These are phyloP conservation scores for Solanum stenotomum DNA, from an alignment of 257 asterid genomes.

Conservation along the genomic window DNA sequence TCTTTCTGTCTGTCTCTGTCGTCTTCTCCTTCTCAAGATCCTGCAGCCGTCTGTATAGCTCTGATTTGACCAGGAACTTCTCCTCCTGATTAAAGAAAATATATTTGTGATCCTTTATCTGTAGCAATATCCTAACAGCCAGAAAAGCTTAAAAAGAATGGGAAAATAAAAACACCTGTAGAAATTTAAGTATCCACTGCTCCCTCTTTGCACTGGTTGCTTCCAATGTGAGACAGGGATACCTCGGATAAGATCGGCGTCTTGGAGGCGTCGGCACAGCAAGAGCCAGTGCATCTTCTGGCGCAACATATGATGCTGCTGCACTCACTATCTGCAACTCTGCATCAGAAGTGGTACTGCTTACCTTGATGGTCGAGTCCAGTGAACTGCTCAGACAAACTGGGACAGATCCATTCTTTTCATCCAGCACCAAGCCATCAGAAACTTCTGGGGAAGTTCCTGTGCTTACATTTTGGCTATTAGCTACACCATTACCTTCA, in stretches of 20 bases:
- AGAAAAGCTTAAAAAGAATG: slow-evolving; percentile 5
- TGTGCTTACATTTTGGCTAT: not conserved
- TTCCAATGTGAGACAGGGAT: slow-evolving; percentile 48
- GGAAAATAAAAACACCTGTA: slow-evolving; percentile 54
- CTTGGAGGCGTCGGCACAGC: slow-evolving; percentile 32
- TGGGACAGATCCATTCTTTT: slow-evolving; percentile 20
- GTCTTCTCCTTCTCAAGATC: slow-evolving; percentile 57
- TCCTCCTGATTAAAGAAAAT: slow-evolving; percentile 60
- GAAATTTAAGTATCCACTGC: slow-evolving; percentile 67
- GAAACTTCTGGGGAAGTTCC: slow-evolving; percentile 28
- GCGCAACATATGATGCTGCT: slow-evolving; percentile 11
- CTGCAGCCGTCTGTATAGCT: slow-evolving; percentile 72
- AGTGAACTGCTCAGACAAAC: slow-evolving; percentile 25
- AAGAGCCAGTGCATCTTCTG: slow-evolving; percentile 20
- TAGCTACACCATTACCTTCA: slow-evolving; percentile 17
- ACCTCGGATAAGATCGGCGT: slow-evolving; percentile 35
- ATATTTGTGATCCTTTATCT: slow-evolving; percentile 2
- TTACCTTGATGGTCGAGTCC: slow-evolving; percentile 24
- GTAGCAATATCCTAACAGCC: slow-evolving; percentile 10
- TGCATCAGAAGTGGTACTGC: slow-evolving; percentile 20
- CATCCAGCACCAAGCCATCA: slow-evolving; percentile 21
- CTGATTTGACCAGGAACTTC: slow-evolving; percentile 73
- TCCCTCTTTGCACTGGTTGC: slow-evolving; percentile 61
- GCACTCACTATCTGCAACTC: slow-evolving; percentile 27
- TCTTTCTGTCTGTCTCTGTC: slow-evolving; percentile 64